These are phyloP conservation scores for Erysiphe pulchra DNA, from an alignment of 2,329 filamentous ascomycete genomes.

Conservation along the genomic window DNA sequence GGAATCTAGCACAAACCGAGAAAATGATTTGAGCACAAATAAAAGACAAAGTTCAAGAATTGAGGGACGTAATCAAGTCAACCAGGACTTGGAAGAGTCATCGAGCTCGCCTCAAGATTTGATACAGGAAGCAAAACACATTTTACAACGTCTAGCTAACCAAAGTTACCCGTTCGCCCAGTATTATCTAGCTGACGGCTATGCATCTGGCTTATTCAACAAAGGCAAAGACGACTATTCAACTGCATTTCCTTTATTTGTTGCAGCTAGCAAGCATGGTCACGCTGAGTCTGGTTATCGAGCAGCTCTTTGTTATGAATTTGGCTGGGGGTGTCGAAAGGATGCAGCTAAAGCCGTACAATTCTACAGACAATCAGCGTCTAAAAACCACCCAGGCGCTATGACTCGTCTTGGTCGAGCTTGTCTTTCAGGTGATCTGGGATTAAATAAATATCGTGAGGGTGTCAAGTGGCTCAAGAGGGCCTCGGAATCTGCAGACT, in stretches of 20 bases:
- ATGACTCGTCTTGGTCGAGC: conserved; percentile 82
- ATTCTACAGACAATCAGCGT: conserved; percentile 70
- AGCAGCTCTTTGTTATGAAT: conserved; percentile 85
- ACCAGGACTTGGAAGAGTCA: conserved; percentile 20
- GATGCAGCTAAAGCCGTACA: conserved; percentile 82
- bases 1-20: conserved; percentile 37
- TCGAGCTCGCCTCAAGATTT: conserved; percentile 37
- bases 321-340: conserved; percentile 84
- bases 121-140: conserved; percentile 65
- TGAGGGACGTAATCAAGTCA: conserved; percentile 20
- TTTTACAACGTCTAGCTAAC: conserved; percentile 65
- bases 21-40: conserved; percentile 13
- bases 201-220: conserved; percentile 79
- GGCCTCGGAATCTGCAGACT: conserved; percentile 67
- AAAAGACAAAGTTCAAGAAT: conserved; percentile 18
- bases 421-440: conserved; percentile 72
- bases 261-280: conserved; percentile 84
- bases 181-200: conserved; percentile 90
- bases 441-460: conserved; percentile 63
- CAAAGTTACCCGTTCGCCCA: conserved; percentile 89
- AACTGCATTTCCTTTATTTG: conserved; percentile 74
- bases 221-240: conserved; percentile 86
- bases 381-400: conserved; percentile 84
- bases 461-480: conserved; percentile 93
- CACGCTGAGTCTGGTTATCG: conserved; percentile 92